Evolutionary conservation across 106 monocot species (phyloP), one percentile per base, ranked within the genome.

Genomic region (Gastrodia elata): DNA sequence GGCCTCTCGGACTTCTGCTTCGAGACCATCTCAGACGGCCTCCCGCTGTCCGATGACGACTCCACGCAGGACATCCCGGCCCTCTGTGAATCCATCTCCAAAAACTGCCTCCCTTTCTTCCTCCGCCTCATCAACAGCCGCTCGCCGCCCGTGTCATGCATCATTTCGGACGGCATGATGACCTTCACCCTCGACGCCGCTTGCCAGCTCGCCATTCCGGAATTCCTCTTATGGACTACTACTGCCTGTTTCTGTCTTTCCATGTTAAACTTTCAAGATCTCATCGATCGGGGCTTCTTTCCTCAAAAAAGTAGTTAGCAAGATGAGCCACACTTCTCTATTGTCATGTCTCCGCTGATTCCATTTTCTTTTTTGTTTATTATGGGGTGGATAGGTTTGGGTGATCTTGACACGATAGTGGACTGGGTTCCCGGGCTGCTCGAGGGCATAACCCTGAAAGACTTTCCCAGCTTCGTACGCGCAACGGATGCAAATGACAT

Each of bases 381-480:
- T n/a, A n/a, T n/a, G n/a, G n/a, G n/a, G n/a, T n/a, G n/a, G n/a
- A n/a, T 28, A 75, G 75, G 64, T 33, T 32, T 42, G 11, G 40
- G 30, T 5, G 40, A 75, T 48, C 68, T 76, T 13, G 76, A 76
- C 32, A 76, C 44, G 1, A 25, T 22, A 32, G 41, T 76, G 46
- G 76, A 76, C 38, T 76, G 39, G 68, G 30, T 76, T 36, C 38
- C 67, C 0, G 76, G 76, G 24, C 41, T 76, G 46, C 36, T 13
- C 8, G 25, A 39, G 14, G 49, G 68, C 18, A 46, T 76, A 15
- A 75, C 82, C n/a, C 77, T 88, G 24, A 78, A 75, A 43, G 91
- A 91, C 74, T 34, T 88, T 7, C 79, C 85, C 1, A 84, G 83
- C 65, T 91, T 91, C 80, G 74, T 91, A 70, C 65, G 91, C 44